These are phyloP conservation scores for Rubia peregrina DNA, from an alignment of 305 asterid species.

Conservation along the genomic window DNA sequence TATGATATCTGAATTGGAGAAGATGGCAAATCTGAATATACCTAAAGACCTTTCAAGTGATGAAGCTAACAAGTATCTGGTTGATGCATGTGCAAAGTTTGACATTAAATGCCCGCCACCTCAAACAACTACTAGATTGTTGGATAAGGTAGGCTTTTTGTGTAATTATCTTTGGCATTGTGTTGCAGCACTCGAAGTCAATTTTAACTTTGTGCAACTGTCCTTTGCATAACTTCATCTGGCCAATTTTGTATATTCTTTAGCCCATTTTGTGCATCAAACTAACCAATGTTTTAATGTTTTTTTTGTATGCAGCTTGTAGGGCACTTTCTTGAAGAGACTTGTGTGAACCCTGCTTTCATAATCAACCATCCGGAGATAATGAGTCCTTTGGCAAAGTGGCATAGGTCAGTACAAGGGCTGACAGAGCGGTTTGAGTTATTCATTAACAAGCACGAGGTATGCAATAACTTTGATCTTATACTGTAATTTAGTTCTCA, in stretches of 20 bases:
- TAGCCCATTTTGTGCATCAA: background rate
- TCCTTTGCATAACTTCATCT: background rate
- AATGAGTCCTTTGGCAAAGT: constrained; percentile 92
- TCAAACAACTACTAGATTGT: constrained; percentile 74
- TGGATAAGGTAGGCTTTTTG: constrained; percentile 58
- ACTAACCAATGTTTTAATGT: background rate
- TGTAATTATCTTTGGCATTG: background rate
- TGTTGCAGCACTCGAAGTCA: background rate
- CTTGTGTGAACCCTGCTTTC: constrained; percentile 66
- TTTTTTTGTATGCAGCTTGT: constrained; percentile 51
- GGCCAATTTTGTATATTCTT: background rate
- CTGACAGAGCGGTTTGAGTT: constrained; percentile 85
- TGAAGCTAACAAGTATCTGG: constrained; percentile 70
- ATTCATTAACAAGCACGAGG: constrained; percentile 85
- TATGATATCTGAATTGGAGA: constrained; percentile 88
- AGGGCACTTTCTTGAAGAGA: constrained; percentile 87
- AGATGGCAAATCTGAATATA: constrained; percentile 58
- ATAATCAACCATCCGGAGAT: constrained; percentile 93
- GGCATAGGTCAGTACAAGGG: constrained; percentile 80
- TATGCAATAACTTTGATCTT: constrained; percentile 25
- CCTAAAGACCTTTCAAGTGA: constrained; percentile 77
- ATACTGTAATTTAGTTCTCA: background rate
- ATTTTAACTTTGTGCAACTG: background rate
- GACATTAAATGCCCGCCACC: constrained; percentile 92
- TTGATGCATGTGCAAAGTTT: constrained; percentile 61